phyloP scores from a whole-genome alignment of 768 basidiomycete genomes.

The Tricholoma hemisulphureum region DNA sequence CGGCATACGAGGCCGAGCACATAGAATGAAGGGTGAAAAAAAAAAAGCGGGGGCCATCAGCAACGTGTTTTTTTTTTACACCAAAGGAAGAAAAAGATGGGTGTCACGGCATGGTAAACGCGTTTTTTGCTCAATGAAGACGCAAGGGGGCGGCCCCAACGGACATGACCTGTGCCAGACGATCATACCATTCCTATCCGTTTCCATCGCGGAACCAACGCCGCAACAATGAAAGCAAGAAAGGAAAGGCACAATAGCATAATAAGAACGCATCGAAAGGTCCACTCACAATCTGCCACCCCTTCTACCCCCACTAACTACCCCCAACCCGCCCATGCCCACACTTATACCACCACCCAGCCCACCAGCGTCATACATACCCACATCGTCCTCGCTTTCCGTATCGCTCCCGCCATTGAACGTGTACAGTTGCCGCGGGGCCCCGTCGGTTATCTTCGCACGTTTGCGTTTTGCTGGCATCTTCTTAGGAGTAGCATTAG shows the following conservation, averaged over 20 bases:
- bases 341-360: constrained; percentile 43
- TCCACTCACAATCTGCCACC: constrained; percentile 38
- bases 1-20: constrained; percentile 5
- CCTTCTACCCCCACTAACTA: constrained; percentile 30
- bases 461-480: constrained; percentile 24
- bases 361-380: constrained; percentile 15
- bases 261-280: constrained; percentile 1
- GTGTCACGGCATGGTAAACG: not conserved
- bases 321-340: constrained; percentile 46
- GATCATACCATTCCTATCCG: not conserved
- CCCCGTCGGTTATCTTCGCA: constrained; percentile 17
- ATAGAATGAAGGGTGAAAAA: not conserved
- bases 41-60: constrained; percentile 10
- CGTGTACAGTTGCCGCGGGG: constrained; percentile 12
- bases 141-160: not conserved
- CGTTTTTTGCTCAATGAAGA: not conserved
- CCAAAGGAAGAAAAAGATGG: not conserved
- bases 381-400: constrained; percentile 40
- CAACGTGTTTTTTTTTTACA: constrained; percentile 4
- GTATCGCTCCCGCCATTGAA: constrained; percentile 32
- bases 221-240: not conserved
- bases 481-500: constrained; percentile 6
- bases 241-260: constrained; percentile 4
- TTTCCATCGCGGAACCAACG: not conserved
- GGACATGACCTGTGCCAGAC: not conserved